Evolutionary conservation across 495 filamentous ascomycete genomes (phyloP), one percentile per base, ranked within the genome.

Genomic region (Hamigera avellanea): DNA sequence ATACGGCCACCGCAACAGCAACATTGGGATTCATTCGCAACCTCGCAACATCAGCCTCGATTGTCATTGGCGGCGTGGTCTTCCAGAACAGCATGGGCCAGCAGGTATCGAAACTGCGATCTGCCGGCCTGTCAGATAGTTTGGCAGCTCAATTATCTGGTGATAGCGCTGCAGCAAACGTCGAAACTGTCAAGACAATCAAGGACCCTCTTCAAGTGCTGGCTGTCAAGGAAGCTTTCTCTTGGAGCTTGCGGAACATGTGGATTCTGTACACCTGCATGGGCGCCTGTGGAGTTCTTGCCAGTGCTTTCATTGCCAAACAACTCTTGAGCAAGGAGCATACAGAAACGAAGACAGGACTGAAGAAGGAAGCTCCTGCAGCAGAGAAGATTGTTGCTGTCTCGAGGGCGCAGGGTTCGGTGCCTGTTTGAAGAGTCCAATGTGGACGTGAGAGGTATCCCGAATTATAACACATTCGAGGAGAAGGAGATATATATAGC

Each of bases 21-120:
- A 85, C 83, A 0, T 80, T 86, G 36, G 69, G 73, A 1, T 88
- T 89, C 52, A 63, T 83, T 23, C 73, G 85, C 3, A 79, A 82
- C 44, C 59, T 94, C 5, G 76, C 75, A 1, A 83, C 77, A 0
- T 67, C 80, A 9, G 70, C 81, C 15, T 78, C 76, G 6, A 74
- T 91, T 17, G 83, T 87, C 14, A 70, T 91, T 16, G 86, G 86
- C 12, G 74, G 81, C 10, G 82, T 87, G 2, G 75, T 94, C 19
- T 93, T 93, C 52, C 69, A 73, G 42, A 75, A 77, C 36, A 61
- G 72, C 29, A 80, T 82, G 76, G 36, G 48, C 14, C 33, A 47
- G 23, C 65, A 51, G 28, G 48, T 49, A 3, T 26, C 54, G 0
- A 42, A 30, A 2, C 61, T 80, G 1, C 37, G 43, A 2, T 59